These are phyloP conservation scores for thale cress (Arabidopsis thaliana) DNA, from an alignment of 345 rosid genomes.

Conservation along the genomic window DNA sequence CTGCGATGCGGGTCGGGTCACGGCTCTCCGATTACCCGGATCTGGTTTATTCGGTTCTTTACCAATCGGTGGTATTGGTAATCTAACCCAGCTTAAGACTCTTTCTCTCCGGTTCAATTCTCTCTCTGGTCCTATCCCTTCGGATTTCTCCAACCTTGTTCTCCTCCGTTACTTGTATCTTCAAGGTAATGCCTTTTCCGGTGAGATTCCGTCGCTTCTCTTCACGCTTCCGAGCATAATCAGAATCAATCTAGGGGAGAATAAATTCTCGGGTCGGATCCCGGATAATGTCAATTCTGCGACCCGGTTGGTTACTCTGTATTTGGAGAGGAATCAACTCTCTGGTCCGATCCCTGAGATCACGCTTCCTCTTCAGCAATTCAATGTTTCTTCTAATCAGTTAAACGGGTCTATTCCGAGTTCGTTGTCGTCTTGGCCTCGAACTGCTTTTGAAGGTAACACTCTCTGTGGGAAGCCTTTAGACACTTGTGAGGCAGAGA, in stretches of 20 bases:
- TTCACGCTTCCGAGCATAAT: constrained; percentile 61
- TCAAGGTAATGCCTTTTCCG: constrained; percentile 73
- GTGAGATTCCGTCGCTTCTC: constrained; percentile 72
- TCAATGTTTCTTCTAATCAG: constrained; percentile 72
- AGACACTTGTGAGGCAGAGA: constrained; percentile 40
- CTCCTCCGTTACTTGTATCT: constrained; percentile 69
- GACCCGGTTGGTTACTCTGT: constrained; percentile 57
- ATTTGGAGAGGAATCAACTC: constrained; percentile 64
- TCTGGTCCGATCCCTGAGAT: constrained; percentile 76
- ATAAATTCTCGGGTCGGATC: constrained; percentile 67
- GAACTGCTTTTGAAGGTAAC: constrained; percentile 63
- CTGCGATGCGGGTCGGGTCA: constrained; percentile 59
- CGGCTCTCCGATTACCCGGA: constrained; percentile 72
- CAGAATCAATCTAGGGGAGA: constrained; percentile 63
- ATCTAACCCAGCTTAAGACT: constrained; percentile 68
- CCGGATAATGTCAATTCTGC: constrained; percentile 56
- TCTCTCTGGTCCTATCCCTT: constrained; percentile 68
- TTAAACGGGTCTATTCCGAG: constrained; percentile 69
- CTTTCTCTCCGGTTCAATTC: constrained; percentile 85
- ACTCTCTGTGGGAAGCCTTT: constrained; percentile 79
- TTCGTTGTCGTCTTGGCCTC: constrained; percentile 42
- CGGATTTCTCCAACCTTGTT: constrained; percentile 62
- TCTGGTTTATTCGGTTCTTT: constrained; percentile 69
- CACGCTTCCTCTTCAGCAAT: constrained; percentile 52
- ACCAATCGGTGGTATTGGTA: constrained; percentile 61